Percentiles rank a stretch among this genome's conserved stretches.
phyloP scores from a whole-genome alignment of 2,329 filamentous ascomycete genomes.

The Clonostachys rhizophaga region DNA sequence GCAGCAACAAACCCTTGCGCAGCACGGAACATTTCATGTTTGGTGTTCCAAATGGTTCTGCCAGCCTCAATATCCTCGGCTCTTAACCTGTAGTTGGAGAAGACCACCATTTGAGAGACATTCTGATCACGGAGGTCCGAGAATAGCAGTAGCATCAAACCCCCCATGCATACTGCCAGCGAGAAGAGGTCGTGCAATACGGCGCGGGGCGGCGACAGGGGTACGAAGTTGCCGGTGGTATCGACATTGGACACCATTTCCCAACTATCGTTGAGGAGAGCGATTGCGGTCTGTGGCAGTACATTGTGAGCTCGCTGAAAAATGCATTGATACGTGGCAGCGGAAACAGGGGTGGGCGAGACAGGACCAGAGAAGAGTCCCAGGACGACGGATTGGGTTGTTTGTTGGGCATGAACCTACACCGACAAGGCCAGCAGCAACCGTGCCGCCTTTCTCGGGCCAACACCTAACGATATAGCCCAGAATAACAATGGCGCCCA shows the following conservation, averaged over 20 bases:
- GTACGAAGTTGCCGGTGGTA: slow-evolving; percentile 13
- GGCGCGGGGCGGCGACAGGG: slow-evolving; percentile 16
- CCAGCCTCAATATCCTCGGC: not conserved
- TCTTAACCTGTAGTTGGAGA: no score
- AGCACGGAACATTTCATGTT: not conserved
- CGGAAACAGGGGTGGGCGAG: no score
- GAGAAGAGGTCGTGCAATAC: slow-evolving; percentile 24
- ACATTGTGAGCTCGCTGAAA: not conserved
- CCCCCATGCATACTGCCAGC: slow-evolving; percentile 23
- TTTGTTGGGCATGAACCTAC: slow-evolving; percentile 12
- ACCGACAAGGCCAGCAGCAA: slow-evolving; percentile 21
- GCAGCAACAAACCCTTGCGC: slow-evolving; percentile 6
- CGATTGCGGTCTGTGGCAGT: slow-evolving; percentile 15
- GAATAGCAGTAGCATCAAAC: slow-evolving; percentile 24
- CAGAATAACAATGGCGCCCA: slow-evolving; percentile 21
- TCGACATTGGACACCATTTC: slow-evolving; percentile 21
- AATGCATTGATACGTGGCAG: not conserved
- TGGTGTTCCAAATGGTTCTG: slow-evolving; percentile 1
- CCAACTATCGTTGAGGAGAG: slow-evolving; percentile 31
- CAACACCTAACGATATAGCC: slow-evolving; percentile 23
- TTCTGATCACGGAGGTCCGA: slow-evolving; percentile 8
- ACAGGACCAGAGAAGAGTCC: no score
- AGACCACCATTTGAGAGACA: not conserved
- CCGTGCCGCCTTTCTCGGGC: slow-evolving; percentile 16
- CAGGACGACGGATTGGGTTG: no score